Base-by-base conservation (phyloP, 805 yeast species). In the Wickerhamiella galacta region DNA sequence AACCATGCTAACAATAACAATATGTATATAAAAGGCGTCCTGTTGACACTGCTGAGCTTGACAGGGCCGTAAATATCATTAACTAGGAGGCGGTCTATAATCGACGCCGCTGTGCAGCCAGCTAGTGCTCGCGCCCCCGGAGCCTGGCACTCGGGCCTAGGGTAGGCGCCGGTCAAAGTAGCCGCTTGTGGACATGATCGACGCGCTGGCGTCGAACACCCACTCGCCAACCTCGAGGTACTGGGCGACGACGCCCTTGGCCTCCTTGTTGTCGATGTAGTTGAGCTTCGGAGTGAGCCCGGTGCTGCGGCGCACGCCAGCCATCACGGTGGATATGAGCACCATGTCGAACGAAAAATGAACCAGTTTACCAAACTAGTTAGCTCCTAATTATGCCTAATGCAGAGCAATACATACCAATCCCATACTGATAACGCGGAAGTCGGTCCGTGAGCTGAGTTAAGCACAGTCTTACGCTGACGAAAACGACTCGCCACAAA, bases 221-320 rank as follows among this genome's bases (percentile, higher is more conserved):
- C 72, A 71, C 48, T 90, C 98, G n/a, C 98, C 98, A 19, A 75
- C 50, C 33, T 72, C 77, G 40, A 90, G 63, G 51, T 85, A 90
- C 49, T 71, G 75, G 22, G 58, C 57, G 4, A 75, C 60, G 44
- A 50, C 47, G 16, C 45, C 39, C 36, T 48, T 45, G 19, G 65
- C 54, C 37, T 65, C 70, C 16, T 49, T 46, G 25, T 74, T 64
- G 14, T 70, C 70, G 34, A 71, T 61, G 32, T 54, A 50, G 20
- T 58, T 47, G 6, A 74, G 61, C 49, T 70, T 62, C 53, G 72
- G 51, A 39, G 66, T 67, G 30, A 74, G 60, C 0, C 95, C 95
- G 0, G 94, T 78, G 40, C 79, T 73, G 40, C 82, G 67, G 51
- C 81, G 76, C 33, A 85, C 66, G 3, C 93, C 93, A 0, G 95